Evolutionary conservation across 2,329 filamentous ascomycete species (phyloP).

Genomic region (Dothiorella sarmentorum): DNA sequence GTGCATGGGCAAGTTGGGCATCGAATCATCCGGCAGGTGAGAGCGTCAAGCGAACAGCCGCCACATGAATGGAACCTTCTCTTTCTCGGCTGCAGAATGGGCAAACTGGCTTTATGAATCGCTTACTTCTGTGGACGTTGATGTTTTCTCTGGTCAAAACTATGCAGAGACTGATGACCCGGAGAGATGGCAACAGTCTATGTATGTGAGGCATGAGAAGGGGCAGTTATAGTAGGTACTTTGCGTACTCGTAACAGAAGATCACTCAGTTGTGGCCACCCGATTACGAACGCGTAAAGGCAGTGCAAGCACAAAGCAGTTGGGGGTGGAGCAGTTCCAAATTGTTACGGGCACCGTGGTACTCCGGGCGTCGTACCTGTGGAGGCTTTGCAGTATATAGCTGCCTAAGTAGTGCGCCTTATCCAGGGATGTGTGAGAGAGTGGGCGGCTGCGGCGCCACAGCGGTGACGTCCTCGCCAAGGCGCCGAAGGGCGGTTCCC

Average conservation of each 20-base stretch:
- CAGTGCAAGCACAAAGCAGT: background rate
- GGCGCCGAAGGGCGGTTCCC: background rate
- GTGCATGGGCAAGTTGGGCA: background rate
- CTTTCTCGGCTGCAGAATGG: background rate
- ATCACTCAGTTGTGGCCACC: too few species aligned
- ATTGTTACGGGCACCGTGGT: too few species aligned
- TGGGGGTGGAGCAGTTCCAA: background rate
- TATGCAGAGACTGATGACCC: too few species aligned
- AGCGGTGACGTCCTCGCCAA: constrained; percentile 4
- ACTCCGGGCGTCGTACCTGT: background rate
- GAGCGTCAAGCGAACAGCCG: background rate
- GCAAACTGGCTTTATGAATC: background rate
- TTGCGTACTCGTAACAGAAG: too few species aligned
- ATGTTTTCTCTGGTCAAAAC: too few species aligned
- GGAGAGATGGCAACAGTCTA: too few species aligned
- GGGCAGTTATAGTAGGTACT: background rate
- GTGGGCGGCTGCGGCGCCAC: background rate
- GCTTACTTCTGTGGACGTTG: too few species aligned
- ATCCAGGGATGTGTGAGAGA: too few species aligned
- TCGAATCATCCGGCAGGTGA: background rate
- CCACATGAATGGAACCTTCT: background rate
- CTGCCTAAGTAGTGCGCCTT: too few species aligned
- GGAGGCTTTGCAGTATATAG: constrained; percentile 11
- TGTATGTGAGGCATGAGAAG: background rate
- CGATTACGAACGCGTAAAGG: too few species aligned